Percentiles rank a stretch among this genome's conserved stretches.
These are phyloP conservation scores for Tardiomyces digboiensis DNA, from an alignment of 1,139 yeast species.

Conservation along the genomic window DNA sequence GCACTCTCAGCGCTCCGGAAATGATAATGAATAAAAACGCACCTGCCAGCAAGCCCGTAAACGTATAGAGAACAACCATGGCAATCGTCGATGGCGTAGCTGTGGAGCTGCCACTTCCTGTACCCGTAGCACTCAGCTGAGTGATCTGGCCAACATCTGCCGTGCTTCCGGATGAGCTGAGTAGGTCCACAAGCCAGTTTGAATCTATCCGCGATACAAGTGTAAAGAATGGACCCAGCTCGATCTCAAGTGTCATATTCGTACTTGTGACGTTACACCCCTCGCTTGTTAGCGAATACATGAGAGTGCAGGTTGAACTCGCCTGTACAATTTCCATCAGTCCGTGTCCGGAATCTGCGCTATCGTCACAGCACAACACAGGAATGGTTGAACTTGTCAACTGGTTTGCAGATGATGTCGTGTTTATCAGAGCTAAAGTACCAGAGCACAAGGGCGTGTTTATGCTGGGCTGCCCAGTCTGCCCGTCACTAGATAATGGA, in stretches of 20 bases:
- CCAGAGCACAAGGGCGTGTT: background rate
- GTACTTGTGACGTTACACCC: conserved; percentile 18
- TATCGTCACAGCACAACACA: conserved; percentile 22
- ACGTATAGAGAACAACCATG: conserved; percentile 15
- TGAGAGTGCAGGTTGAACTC: conserved; percentile 22
- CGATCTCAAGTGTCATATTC: conserved; percentile 14
- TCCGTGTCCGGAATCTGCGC: conserved; percentile 13
- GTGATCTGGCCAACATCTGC: background rate
- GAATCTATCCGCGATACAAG: conserved; percentile 17
- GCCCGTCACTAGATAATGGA: background rate
- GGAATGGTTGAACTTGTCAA: conserved; percentile 11
- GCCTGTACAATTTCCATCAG: conserved; percentile 14
- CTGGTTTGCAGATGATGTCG: background rate
- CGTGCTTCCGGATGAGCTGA: background rate
- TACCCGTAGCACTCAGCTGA: background rate
- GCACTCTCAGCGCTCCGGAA: conserved; percentile 26
- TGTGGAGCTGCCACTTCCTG: conserved; percentile 4
- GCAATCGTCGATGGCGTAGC: background rate
- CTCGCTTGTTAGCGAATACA: conserved; percentile 17
- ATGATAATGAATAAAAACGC: conserved; percentile 23
- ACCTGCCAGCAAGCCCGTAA: conserved; percentile 24
- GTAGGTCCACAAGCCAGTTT: conserved; percentile 11
- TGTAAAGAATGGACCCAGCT: conserved; percentile 24
- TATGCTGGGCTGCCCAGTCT: too few species aligned
- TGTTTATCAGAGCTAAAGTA: background rate